Base-by-base conservation (phyloP, 805 yeast species). In the Barnettozyma vustinii region DNA sequence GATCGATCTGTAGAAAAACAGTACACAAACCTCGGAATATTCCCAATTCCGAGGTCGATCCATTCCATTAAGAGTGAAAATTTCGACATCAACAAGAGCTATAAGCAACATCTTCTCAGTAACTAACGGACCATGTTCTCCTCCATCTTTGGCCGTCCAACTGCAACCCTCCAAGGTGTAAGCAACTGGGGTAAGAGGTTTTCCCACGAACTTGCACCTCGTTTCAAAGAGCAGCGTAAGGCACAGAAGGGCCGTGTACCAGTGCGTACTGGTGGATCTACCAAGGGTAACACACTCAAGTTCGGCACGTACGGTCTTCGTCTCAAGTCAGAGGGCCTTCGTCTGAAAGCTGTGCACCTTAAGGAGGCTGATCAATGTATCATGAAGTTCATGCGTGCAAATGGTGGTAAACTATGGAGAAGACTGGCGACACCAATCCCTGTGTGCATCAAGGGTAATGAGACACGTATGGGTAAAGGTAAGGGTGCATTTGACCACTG, bases 391-490 rank as follows among this genome's bases (percentile, higher is more conserved):
- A 82, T 90, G 61, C 81, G 96, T 67, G 88, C 91, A 16, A 71
- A 83, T 40, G 80, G 81, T 18, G 95, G 95, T 37, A 71, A 77
- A 56, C 72, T 90, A 47, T 83, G 85, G 77, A 83, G 92, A 58
- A 80, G 98, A 63, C 74, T 91, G 49, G 80, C 83, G 45, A 85
- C 96, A 20, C 84, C 87, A 64, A 77, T 89, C 47, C 94, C 98
- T 0, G 96, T 94, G 12, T 90, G 97, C 69, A 81, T 87, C 53
- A 94, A 94, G 72, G 99, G 99, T 72, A 94, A 94, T 67, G 97
- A 94, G 67, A 89, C 97, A 10, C 94, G 99, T 83, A 94, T 94
- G 99, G 99, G 99, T 74, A 94, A 94, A 69, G 99, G 99, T 73
- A 94, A 94, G 70, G 99, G 99, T 70, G 84, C 91, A 0, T 92